A percentile compares a stretch with the other conserved stretches of the same genome.
These are phyloP conservation scores for Botrytis hyacinthi DNA, from an alignment of 2,329 filamentous ascomycete species.

Conservation along the genomic window DNA sequence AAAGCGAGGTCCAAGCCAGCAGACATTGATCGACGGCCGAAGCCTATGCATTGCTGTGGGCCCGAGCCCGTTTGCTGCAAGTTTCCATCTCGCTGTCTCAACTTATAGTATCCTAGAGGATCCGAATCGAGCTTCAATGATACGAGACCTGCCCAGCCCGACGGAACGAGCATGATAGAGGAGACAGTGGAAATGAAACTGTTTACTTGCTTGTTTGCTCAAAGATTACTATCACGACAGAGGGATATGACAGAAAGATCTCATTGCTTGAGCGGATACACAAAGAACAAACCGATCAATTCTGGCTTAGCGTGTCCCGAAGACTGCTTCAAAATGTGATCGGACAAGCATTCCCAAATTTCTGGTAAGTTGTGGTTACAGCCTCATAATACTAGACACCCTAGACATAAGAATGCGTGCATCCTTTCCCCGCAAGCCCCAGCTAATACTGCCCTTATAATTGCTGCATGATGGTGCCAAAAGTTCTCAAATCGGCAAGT, in stretches of 20 bases:
- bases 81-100: neutral
- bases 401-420: neutral
- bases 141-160: too few relatives aligned
- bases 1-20: neutral
- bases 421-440: too few relatives aligned
- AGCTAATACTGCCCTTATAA: neutral
- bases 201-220: neutral
- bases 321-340: neutral
- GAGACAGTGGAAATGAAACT: neutral
- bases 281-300: neutral
- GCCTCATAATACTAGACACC: neutral
- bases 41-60: neutral
- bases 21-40: neutral
- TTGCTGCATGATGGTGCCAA: neutral
- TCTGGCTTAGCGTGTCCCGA: neutral
- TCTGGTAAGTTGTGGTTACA: neutral
- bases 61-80: neutral
- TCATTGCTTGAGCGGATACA: neutral
- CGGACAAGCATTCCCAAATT: too few relatives aligned
- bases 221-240: neutral
- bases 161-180: neutral
- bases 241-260: neutral
- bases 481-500: neutral
- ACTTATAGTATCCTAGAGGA: neutral
- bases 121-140: neutral